Evolutionary conservation across 768 basidiomycete species (phyloP), one percentile per base, ranked within the genome.

Genomic region (Leccinum variicolor): DNA sequence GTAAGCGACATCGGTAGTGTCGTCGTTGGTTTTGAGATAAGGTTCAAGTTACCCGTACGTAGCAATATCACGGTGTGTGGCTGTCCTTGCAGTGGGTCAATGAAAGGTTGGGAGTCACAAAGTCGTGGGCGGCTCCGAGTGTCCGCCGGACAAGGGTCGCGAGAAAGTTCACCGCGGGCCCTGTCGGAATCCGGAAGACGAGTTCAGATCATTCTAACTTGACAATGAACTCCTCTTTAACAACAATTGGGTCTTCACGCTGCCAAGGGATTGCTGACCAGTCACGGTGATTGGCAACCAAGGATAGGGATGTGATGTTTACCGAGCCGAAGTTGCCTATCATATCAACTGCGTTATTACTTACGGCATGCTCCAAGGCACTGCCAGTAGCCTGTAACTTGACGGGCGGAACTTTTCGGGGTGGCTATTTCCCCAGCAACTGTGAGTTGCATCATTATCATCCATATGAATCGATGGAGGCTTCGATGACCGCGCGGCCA

Each of bases 1-100:
- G 67, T 73, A 50, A 72, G 62, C 50, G 63, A 55, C 72, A 73
- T 69, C 0, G 23, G 19, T 43, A 43, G 10, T 19, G 10, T 19
- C 10, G 41, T 19, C 41, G 41, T 41, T 41, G n/a, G 41, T 11
- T 19, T 41, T 41, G 41, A 41, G 41, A 19, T 41, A 41, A 41
- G n/a, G 41, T 41, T 41, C 41, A 19, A 41, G 41, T 43, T 43
- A 19, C 41, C 41, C 4, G 39, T 10, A 39, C 39, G 39, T 39
- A 19, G 41, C 41, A 43, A 43, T 43, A 6, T 19, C 41, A 43
- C 41, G 19, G 4, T 43, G 19, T 6, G 41, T 43, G 39, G 39
- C 19, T 19, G 41, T 41, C 41, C 13, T 41, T 19, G n/a, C 41
- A 6, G 41, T 41, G 39, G 39, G 39, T 41, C 39, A 41, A 41